phyloP scores from a whole-genome alignment of 768 basidiomycete genomes.

The Mycena galopus region DNA sequence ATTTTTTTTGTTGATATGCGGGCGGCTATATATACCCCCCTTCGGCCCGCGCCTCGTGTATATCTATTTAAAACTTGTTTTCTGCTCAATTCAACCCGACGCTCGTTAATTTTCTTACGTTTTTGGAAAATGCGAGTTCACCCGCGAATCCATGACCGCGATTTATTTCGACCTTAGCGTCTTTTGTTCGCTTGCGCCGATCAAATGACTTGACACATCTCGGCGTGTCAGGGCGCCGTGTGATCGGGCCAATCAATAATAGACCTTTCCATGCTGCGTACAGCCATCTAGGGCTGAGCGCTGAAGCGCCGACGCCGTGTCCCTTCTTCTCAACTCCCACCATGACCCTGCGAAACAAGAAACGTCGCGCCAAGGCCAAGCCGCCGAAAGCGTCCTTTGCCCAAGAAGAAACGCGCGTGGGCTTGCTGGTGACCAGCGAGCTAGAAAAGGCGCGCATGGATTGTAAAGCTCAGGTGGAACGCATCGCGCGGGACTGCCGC shows the following conservation, averaged over 20 bases:
- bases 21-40: too few species aligned
- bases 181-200: too few species aligned
- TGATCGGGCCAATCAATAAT: neutral
- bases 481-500: constrained; percentile 61
- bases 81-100: too few species aligned
- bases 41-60: too few species aligned
- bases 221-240: neutral
- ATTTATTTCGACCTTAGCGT: too few species aligned
- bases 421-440: constrained; percentile 62
- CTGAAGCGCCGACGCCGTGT: neutral
- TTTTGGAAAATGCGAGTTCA: too few species aligned
- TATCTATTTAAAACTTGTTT: too few species aligned
- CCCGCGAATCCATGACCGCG: too few species aligned
- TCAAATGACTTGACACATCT: neutral
- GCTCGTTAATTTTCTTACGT: too few species aligned
- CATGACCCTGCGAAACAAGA: constrained; percentile 17
- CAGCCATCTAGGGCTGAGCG: neutral
- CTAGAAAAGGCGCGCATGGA: constrained; percentile 63
- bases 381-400: constrained; percentile 40
- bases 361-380: constrained; percentile 7
- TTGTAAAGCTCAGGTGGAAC: constrained; percentile 59
- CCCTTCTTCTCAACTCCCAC: neutral
- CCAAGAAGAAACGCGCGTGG: constrained; percentile 50
- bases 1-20: neutral
- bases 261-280: neutral